Conservation (phyloP, 441 rosid genomes). For the Aleurites moluccanus region DNA sequence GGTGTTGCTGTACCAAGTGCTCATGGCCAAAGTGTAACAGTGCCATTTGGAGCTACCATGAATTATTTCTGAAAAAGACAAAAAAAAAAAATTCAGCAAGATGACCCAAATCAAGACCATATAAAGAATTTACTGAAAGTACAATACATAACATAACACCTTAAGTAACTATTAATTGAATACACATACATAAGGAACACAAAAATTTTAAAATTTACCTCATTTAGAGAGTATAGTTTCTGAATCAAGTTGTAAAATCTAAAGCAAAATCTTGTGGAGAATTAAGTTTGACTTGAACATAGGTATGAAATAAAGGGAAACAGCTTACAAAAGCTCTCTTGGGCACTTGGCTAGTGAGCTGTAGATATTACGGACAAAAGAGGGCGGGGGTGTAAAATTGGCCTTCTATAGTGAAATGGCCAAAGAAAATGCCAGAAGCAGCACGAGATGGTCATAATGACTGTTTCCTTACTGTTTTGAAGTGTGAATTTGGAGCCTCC, state of each 20-base stretch:
- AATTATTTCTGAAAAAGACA: neutral
- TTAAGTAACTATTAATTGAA: neutral
- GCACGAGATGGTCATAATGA: neutral
- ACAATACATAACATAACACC: neutral
- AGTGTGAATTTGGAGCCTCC: neutral
- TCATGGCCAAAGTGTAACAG: neutral
- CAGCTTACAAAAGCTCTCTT: too few species aligned
- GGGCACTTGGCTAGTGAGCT: too few species aligned
- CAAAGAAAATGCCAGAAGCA: neutral
- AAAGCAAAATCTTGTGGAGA: neutral
- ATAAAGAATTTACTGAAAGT: neutral
- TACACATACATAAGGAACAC: neutral
- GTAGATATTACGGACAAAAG: too few species aligned
- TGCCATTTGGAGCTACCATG: neutral
- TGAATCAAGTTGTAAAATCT: neutral
- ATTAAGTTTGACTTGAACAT: neutral
- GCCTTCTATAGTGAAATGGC: too few species aligned
- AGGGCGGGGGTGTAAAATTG: too few species aligned
- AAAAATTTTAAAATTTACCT: neutral
- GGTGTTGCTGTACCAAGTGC: neutral
- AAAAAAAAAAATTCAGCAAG: neutral
- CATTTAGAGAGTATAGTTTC: neutral
- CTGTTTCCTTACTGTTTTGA: neutral
- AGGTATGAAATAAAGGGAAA: too few species aligned
- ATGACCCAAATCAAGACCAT: neutral